These are phyloP conservation scores for Phellinidium pouzarii DNA, from an alignment of 1,284 basidiomycete species.

Conservation along the genomic window DNA sequence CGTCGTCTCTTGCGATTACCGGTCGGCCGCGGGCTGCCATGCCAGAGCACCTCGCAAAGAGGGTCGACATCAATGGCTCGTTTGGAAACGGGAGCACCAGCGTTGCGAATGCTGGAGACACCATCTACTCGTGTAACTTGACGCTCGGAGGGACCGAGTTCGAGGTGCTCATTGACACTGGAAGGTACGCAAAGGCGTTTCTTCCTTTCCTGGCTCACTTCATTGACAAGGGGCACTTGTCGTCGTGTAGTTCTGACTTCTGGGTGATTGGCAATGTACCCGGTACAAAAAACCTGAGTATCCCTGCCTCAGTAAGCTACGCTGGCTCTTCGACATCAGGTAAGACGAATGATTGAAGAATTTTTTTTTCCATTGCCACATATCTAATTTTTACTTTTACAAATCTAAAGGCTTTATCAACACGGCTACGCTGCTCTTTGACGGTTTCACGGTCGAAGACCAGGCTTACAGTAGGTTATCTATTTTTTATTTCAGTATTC, in stretches of 20 bases:
- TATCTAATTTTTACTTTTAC: conserved; percentile 1
- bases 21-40: neutral
- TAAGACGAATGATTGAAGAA: neutral
- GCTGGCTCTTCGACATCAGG: neutral
- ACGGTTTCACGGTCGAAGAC: conserved; percentile 4
- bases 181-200: conserved; percentile 7
- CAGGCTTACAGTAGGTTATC: conserved; percentile 6
- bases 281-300: conserved; percentile 3
- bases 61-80: conserved; percentile 7
- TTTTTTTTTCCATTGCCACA: conserved; percentile 4
- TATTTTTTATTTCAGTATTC: neutral
- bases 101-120: conserved; percentile 37
- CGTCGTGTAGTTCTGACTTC: conserved; percentile 13
- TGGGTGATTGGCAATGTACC: neutral
- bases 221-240: too few relatives aligned
- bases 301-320: neutral
- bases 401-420: conserved; percentile 44
- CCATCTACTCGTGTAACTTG: conserved; percentile 45
- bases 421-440: conserved; percentile 39
- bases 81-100: conserved; percentile 16
- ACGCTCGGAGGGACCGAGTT: conserved; percentile 10
- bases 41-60: neutral
- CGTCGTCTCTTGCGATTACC: neutral
- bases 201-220: neutral
- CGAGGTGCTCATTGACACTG: conserved; percentile 11